Conservation (phyloP, 1,284 basidiomycete species). For the Anthracocystis panici-leucophaei region DNA sequence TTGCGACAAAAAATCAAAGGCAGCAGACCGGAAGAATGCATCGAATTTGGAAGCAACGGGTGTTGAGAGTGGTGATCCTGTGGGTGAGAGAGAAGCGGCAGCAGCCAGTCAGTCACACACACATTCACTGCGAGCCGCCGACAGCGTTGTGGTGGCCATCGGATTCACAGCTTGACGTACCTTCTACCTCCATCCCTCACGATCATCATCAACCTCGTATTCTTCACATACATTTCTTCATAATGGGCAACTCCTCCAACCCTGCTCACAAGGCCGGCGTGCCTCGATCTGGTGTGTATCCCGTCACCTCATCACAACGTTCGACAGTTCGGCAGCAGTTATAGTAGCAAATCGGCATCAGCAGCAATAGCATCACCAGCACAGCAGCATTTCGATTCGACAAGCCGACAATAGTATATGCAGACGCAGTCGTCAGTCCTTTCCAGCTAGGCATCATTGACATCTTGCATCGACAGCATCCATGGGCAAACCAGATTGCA, state of each 20-base stretch:
- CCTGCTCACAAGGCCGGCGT: conserved; percentile 68
- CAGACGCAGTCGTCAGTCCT: not conserved
- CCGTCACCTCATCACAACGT: conserved; percentile 15
- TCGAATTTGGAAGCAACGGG: not conserved
- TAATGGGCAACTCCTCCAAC: conserved; percentile 67
- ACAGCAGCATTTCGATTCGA: not conserved
- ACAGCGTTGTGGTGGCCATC: conserved; percentile 37
- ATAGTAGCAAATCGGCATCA: conserved; percentile 8
- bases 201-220: conserved; percentile 45
- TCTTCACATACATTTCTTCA: conserved; percentile 40
- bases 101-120: too few relatives aligned
- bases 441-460: not conserved
- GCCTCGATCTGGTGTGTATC: conserved; percentile 61
- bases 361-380: conserved; percentile 1
- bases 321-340: conserved; percentile 8
- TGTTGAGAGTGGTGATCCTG: not conserved
- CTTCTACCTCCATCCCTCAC: conserved; percentile 50
- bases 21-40: conserved; percentile 2
- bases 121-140: not conserved
- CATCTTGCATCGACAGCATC: not conserved
- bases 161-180: conserved; percentile 5
- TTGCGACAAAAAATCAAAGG: not conserved
- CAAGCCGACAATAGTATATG: not conserved
- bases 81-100: not conserved
- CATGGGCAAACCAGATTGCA: not conserved